These are phyloP conservation scores for Puccinia horiana DNA, from an alignment of 1,284 basidiomycete genomes.

Conservation along the genomic window DNA sequence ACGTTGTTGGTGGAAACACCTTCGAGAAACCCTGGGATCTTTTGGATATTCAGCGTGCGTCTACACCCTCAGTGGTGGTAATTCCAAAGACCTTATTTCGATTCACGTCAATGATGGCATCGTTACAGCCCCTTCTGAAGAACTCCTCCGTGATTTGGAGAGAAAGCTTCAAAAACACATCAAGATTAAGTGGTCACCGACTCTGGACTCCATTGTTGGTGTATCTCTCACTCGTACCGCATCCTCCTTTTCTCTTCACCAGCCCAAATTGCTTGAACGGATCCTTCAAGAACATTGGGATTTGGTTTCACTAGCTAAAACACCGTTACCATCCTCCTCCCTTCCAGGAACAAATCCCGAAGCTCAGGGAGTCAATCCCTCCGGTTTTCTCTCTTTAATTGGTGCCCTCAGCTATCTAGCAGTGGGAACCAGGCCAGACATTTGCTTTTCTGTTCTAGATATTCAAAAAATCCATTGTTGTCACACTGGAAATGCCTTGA, in stretches of 20 bases:
- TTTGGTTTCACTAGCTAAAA: not conserved
- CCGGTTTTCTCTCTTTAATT: not conserved
- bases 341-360: not conserved
- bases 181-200: not conserved
- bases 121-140: not conserved
- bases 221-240: not conserved
- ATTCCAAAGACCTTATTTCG: not conserved
- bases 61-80: not conserved
- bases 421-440: not conserved
- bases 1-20: slow-evolving; percentile 38
- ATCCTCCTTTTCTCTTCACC: not conserved
- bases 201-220: not conserved
- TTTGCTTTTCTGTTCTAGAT: not conserved
- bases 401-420: slow-evolving; percentile 17
- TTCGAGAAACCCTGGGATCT: not conserved
- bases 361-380: not conserved
- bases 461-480: not conserved
- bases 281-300: not conserved
- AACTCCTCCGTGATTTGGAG: not conserved
- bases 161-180: not conserved
- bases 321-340: not conserved
- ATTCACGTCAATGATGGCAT: not conserved
- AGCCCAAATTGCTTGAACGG: not conserved
- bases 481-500: slow-evolving; percentile 1
- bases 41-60: slow-evolving; percentile 13